phyloP scores from a whole-genome alignment of 1,284 basidiomycete genomes.

The Irpex sp. region DNA sequence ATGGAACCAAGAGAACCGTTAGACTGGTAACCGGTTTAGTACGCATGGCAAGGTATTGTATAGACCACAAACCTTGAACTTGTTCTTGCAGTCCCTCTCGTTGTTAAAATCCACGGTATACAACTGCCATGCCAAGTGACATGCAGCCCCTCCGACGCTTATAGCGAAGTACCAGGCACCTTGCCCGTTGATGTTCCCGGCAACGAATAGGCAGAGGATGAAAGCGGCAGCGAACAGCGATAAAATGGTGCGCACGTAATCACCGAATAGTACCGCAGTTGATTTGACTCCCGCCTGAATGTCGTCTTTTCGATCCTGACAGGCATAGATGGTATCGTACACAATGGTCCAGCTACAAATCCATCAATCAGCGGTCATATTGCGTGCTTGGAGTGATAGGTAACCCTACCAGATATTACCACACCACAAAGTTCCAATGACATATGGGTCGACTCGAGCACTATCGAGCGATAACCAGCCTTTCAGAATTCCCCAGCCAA shows the following conservation, averaged over 20 bases:
- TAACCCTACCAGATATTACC: not conserved
- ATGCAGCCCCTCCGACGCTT: slow-evolving; percentile 46
- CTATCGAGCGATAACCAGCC: not conserved
- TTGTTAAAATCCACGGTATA: slow-evolving; percentile 45
- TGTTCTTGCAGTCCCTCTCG: not conserved
- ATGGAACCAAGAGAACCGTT: not conserved
- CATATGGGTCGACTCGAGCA: not conserved
- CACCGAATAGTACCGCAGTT: slow-evolving; percentile 53
- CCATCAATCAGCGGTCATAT: not conserved
- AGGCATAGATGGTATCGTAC: slow-evolving; percentile 64
- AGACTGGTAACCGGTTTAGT: not conserved
- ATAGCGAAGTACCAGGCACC: slow-evolving; percentile 50
- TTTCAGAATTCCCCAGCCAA: not conserved
- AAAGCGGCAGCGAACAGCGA: slow-evolving; percentile 48
- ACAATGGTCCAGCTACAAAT: slow-evolving; percentile 60
- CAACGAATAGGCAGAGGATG: slow-evolving; percentile 41
- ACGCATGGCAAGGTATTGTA: not conserved
- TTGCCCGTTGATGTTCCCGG: slow-evolving; percentile 48
- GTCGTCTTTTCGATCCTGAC: slow-evolving; percentile 54
- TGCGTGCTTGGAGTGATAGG: too few species aligned
- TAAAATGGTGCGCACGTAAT: slow-evolving; percentile 53
- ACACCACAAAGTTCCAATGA: not conserved
- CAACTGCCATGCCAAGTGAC: slow-evolving; percentile 58
- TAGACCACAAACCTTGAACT: not conserved
- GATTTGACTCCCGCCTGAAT: slow-evolving; percentile 51